phyloP scores from a whole-genome alignment of 225 moss, liverwort and hornwort genomes.

The Anthoceros angustus region DNA sequence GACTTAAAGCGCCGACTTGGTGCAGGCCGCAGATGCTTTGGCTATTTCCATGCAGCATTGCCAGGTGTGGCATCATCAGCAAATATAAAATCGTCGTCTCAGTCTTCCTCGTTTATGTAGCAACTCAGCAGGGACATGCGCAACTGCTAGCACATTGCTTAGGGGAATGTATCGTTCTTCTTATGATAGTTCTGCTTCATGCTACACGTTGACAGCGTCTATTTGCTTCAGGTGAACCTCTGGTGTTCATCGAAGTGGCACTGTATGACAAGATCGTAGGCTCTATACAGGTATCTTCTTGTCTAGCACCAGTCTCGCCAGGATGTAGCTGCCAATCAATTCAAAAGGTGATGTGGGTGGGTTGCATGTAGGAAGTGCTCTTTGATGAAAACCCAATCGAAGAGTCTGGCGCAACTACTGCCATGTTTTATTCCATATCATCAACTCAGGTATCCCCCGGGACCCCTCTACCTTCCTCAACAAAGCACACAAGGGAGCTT shows the following conservation, averaged over 20 bases:
- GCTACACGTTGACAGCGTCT: not conserved
- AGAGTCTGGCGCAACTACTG: constrained; percentile 55
- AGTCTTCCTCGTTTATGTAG: not conserved
- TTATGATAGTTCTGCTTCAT: not conserved
- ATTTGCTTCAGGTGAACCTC: constrained; percentile 53
- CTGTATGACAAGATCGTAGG: constrained; percentile 49
- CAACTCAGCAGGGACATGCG: not conserved
- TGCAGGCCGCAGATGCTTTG: constrained; percentile 77
- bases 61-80: constrained; percentile 37
- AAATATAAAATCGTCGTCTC: not conserved
- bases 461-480: not conserved
- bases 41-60: constrained; percentile 91
- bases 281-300: constrained; percentile 60
- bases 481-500: too few species aligned
- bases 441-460: constrained; percentile 58
- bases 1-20: constrained; percentile 87
- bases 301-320: not conserved
- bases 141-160: not conserved
- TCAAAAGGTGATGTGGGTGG: not conserved
- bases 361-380: constrained; percentile 46
- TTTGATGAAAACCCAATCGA: constrained; percentile 59
- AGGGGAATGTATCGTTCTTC: not conserved
- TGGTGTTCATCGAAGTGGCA: constrained; percentile 94
- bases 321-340: too few species aligned
- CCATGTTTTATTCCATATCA: constrained; percentile 85